phyloP scores from a whole-genome alignment of 2,329 filamentous ascomycete genomes.

The Sphaerulina musiva region DNA sequence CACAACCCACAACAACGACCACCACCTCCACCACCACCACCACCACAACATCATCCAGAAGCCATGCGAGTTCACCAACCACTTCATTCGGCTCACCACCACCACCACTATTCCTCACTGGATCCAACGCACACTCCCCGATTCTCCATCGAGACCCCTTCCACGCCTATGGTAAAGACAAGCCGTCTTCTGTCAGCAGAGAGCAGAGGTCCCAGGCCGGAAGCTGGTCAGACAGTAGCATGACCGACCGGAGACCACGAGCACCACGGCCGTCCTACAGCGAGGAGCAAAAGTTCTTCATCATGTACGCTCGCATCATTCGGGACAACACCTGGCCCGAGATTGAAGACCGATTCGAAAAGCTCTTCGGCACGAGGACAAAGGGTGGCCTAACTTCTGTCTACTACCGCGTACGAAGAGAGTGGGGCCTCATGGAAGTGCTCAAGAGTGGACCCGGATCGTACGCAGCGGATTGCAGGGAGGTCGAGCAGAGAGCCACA shows the following conservation, averaged over 20 bases:
- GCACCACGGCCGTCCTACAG: constrained; percentile 30
- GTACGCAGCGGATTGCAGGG: constrained; percentile 23
- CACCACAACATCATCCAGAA: neutral
- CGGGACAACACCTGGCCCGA: constrained; percentile 28
- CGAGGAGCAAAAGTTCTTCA: constrained; percentile 34
- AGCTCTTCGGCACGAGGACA: constrained; percentile 24
- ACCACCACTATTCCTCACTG: constrained; percentile 1
- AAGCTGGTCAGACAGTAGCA: neutral
- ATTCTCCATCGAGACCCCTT: neutral
- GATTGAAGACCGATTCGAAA: constrained; percentile 27
- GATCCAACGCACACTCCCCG: neutral
- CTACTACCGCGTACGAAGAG: constrained; percentile 32
- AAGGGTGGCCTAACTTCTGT: constrained; percentile 32
- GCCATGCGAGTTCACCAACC: constrained; percentile 4
- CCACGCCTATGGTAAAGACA: neutral
- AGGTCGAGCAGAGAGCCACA: constrained; percentile 24
- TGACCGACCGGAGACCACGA: constrained; percentile 19
- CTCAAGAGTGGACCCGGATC: constrained; percentile 28
- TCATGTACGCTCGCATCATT: constrained; percentile 29
- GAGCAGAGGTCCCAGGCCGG: neutral
- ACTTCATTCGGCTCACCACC: constrained; percentile 7
- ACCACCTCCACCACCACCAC: no score
- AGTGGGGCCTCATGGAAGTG: constrained; percentile 32
- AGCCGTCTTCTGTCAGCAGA: neutral
- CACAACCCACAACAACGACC: neutral